phyloP scores from a whole-genome alignment of 2,329 filamentous ascomycete genomes.

The Exophiala alcalophila region DNA sequence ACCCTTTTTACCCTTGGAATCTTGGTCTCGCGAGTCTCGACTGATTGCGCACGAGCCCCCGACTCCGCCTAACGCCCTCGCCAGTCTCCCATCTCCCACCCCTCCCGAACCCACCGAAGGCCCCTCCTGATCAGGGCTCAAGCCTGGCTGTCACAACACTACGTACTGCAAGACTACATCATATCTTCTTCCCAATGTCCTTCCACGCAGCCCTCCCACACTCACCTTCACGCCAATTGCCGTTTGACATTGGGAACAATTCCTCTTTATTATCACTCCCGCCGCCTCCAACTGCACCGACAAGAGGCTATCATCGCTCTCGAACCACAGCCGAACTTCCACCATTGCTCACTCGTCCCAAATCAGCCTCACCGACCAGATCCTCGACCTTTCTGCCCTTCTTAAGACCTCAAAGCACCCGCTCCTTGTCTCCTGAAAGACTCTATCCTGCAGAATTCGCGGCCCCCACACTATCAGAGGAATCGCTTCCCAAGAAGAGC shows the following conservation, averaged over 20 bases:
- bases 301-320: constrained; percentile 26
- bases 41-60: too few relatives aligned
- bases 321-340: constrained; percentile 27
- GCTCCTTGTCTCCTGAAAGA: constrained; percentile 28
- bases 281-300: constrained; percentile 25
- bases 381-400: constrained; percentile 30
- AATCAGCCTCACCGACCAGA: constrained; percentile 26
- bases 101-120: too few relatives aligned
- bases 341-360: constrained; percentile 20
- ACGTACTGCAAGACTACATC: too few relatives aligned
- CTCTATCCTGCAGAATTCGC: constrained; percentile 15
- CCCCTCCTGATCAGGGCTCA: too few relatives aligned
- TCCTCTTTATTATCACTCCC: constrained; percentile 18
- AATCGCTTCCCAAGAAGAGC: constrained; percentile 21
- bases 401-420: constrained; percentile 21
- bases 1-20: too few relatives aligned
- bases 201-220: constrained; percentile 14
- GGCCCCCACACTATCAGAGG: constrained; percentile 11
- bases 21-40: too few relatives aligned
- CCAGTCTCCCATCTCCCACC: too few relatives aligned
- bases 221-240: constrained; percentile 9
- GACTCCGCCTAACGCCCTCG: too few relatives aligned
- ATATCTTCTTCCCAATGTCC: too few relatives aligned
- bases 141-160: too few relatives aligned
- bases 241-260: constrained; percentile 13